Percentiles rank a stretch among this genome's conserved stretches.
Conservation (phyloP, 2,329 filamentous ascomycete species). For the Cladosporium sp. region DNA sequence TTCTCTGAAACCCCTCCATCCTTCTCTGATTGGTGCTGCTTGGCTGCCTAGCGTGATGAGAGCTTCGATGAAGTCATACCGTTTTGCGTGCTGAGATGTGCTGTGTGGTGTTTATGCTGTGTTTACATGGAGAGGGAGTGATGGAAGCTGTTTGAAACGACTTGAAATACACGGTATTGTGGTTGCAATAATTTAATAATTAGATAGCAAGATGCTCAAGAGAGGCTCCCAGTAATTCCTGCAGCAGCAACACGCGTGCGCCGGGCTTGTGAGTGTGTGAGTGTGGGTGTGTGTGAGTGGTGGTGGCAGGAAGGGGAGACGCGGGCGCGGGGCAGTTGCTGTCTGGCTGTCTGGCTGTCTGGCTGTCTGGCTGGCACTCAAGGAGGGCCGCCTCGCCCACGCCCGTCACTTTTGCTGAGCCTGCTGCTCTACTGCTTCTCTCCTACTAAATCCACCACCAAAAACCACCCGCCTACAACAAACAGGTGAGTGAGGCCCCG, state of each 20-base stretch:
- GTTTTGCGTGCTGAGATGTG: constrained; percentile 1
- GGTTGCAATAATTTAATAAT: too few species aligned
- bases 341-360: too few species aligned
- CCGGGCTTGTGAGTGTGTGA: too few species aligned
- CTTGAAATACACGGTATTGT: too few species aligned
- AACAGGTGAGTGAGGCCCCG: constrained; percentile 1
- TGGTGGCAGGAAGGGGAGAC: too few species aligned
- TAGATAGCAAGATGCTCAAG: too few species aligned
- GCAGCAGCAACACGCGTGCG: too few species aligned
- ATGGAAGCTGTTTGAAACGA: too few species aligned
- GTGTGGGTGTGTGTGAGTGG: too few species aligned
- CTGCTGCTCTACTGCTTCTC: not conserved
- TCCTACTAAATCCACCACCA: constrained; percentile 5
- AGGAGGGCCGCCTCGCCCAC: not conserved
- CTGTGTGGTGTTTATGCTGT: not conserved
- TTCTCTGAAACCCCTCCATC: not conserved
- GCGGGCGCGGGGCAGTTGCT: too few species aligned
- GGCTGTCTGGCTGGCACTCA: not conserved
- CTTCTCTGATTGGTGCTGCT: not conserved
- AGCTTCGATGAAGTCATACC: not conserved
- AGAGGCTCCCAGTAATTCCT: too few species aligned
- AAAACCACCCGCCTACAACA: constrained; percentile 3
- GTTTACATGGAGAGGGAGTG: too few species aligned
- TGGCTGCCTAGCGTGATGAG: not conserved
- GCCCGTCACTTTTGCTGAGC: not conserved